Evolutionary conservation across 768 basidiomycete genomes (phyloP).

Genomic region (Sarcodon aspratus): DNA sequence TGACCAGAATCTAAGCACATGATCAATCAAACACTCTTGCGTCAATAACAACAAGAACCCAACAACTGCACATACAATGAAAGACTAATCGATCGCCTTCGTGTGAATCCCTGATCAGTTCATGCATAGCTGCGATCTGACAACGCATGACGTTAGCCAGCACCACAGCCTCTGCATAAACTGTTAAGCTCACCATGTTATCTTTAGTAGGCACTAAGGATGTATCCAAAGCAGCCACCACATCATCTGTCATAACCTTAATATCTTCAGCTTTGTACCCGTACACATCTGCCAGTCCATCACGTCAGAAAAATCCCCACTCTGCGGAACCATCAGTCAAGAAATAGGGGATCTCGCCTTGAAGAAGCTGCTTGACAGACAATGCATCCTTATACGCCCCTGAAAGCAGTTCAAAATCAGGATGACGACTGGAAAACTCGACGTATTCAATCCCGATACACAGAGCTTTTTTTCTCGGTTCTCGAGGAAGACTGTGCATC

Average conservation of each 20-base stretch:
- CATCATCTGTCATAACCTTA: conserved; percentile 29
- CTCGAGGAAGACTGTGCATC: neutral
- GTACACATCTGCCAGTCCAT: conserved; percentile 19
- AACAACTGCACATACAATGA: conserved; percentile 29
- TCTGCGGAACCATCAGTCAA: no score
- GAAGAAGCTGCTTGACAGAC: neutral
- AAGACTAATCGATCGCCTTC: conserved; percentile 44
- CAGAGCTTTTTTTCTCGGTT: conserved; percentile 2
- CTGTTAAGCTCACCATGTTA: conserved; percentile 28
- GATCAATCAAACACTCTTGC: no score
- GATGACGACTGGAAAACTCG: neutral
- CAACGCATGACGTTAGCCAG: neutral
- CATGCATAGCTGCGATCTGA: conserved; percentile 30
- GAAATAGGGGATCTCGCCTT: neutral
- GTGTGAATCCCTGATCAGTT: conserved; percentile 31
- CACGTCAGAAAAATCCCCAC: no score
- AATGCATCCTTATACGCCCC: conserved; percentile 23
- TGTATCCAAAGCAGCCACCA: conserved; percentile 8
- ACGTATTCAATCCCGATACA: conserved; percentile 7
- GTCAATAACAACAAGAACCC: no score
- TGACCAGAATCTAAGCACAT: conserved; percentile 35
- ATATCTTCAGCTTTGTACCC: conserved; percentile 28
- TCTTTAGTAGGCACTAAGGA: conserved; percentile 26
- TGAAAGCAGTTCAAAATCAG: neutral
- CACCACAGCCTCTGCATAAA: neutral